A percentile compares a stretch with the other conserved stretches of the same genome.
These are phyloP conservation scores for Hippophae tibetana DNA, from an alignment of 306 rosid species.

Conservation along the genomic window DNA sequence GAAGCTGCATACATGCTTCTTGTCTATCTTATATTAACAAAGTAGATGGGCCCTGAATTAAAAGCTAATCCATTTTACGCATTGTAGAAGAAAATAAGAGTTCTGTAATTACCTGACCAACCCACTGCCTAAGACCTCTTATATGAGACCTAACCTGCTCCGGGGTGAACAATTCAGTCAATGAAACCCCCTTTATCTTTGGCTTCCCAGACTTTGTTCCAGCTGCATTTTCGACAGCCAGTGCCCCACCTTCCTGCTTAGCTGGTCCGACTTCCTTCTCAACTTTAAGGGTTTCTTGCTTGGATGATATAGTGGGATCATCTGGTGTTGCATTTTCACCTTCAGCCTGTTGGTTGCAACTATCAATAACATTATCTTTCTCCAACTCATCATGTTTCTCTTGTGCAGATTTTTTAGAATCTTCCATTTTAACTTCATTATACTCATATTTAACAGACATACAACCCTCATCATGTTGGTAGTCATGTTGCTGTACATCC, in stretches of 20 bases:
- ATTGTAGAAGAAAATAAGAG: not conserved
- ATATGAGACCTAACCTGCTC: slow-evolving; percentile 90
- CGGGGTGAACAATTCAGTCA: slow-evolving; percentile 87
- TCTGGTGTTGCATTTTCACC: slow-evolving; percentile 32
- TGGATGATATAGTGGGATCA: slow-evolving; percentile 43
- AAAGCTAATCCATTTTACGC: not conserved
- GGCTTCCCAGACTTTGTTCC: slow-evolving; percentile 96
- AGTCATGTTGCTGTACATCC: slow-evolving; percentile 45
- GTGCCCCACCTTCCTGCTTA: slow-evolving; percentile 46
- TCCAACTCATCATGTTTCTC: slow-evolving; percentile 44
- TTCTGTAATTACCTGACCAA: slow-evolving; percentile 67
- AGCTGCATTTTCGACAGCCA: slow-evolving; percentile 41
- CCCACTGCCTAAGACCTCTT: slow-evolving; percentile 86
- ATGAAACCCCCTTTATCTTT: slow-evolving; percentile 85
- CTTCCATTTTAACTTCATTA: slow-evolving; percentile 56
- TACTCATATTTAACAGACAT: slow-evolving; percentile 49
- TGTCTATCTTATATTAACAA: not conserved
- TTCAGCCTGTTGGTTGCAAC: slow-evolving; percentile 30
- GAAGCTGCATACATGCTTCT: too few species aligned
- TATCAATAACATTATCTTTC: slow-evolving; percentile 36
- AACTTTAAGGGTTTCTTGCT: slow-evolving; percentile 47
- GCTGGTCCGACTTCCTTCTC: slow-evolving; percentile 61
- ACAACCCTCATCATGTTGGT: slow-evolving; percentile 34
- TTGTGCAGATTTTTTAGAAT: slow-evolving; percentile 25
- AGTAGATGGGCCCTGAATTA: not conserved